A percentile compares a stretch with the other conserved stretches of the same genome.
These are phyloP conservation scores for Thielaviopsis musarum DNA, from an alignment of 2,329 filamentous ascomycete genomes.

Conservation along the genomic window DNA sequence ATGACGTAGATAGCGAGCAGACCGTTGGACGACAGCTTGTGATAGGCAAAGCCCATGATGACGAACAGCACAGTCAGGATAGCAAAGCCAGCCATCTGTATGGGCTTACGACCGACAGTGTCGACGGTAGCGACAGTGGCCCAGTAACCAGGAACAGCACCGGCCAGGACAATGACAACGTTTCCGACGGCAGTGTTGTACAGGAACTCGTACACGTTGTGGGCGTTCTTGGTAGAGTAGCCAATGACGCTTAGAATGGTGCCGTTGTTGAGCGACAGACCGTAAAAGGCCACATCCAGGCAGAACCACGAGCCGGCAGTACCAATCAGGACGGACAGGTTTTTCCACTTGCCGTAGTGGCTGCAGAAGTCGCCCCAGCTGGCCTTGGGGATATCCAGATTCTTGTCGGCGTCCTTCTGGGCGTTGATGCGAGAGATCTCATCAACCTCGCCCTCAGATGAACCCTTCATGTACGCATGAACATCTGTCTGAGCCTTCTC, in stretches of 20 bases:
- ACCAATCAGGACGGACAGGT: conserved; percentile 43
- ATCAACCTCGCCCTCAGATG: conserved; percentile 45
- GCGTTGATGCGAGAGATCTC: conserved; percentile 46
- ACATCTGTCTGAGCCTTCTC: conserved; percentile 58
- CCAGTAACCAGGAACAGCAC: conserved; percentile 71
- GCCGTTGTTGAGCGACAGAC: conserved; percentile 59
- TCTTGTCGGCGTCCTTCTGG: conserved; percentile 33
- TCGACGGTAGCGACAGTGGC: conserved; percentile 60
- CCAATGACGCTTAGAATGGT: conserved; percentile 56
- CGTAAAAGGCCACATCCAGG: conserved; percentile 46
- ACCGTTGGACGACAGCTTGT: conserved; percentile 32
- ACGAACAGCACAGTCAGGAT: conserved; percentile 45
- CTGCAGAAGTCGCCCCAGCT: conserved; percentile 53
- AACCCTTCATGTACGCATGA: conserved; percentile 55
- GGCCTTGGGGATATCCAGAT: conserved; percentile 50
- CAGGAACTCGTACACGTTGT: conserved; percentile 49
- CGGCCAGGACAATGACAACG: conserved; percentile 61
- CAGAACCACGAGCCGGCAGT: conserved; percentile 53
- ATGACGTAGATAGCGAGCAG: conserved; percentile 35
- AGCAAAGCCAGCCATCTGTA: conserved; percentile 49
- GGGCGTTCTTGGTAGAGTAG: conserved; percentile 33
- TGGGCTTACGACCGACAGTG: conserved; percentile 59
- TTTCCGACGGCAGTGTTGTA: conserved; percentile 65
- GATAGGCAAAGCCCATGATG: conserved; percentile 17
- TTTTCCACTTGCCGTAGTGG: conserved; percentile 56